Percentiles rank a stretch among this genome's conserved stretches.
These are phyloP conservation scores for Prunus mira DNA, from an alignment of 306 rosid genomes.

Conservation along the genomic window DNA sequence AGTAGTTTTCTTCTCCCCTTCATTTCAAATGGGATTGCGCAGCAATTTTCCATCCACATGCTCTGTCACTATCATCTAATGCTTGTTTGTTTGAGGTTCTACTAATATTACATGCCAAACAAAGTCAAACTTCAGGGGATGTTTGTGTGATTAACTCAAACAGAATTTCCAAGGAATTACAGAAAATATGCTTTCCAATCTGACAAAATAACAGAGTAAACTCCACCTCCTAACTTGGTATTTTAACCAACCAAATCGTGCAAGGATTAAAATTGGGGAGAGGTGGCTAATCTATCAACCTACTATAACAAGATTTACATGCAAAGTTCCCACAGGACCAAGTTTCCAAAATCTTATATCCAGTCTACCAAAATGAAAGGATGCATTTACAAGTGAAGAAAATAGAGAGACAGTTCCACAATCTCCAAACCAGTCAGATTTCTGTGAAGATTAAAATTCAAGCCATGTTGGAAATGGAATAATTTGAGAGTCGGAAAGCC, in stretches of 20 bases:
- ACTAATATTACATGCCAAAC: too few species aligned
- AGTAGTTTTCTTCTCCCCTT: too few species aligned
- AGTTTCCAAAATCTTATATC: neutral
- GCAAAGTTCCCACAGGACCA: neutral
- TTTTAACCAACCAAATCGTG: neutral
- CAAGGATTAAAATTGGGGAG: neutral
- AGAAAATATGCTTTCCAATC: too few species aligned
- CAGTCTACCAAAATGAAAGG: neutral
- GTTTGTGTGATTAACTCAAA: too few species aligned
- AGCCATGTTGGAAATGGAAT: neutral
- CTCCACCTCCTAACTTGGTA: neutral
- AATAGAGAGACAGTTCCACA: neutral
- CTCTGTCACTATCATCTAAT: too few species aligned
- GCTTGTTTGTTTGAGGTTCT: too few species aligned
- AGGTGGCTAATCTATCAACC: neutral
- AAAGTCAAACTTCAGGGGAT: too few species aligned
- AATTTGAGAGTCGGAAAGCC: neutral
- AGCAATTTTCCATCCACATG: too few species aligned
- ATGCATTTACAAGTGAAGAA: neutral
- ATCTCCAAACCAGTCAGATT: neutral
- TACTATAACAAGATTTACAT: neutral
- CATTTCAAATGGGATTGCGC: too few species aligned
- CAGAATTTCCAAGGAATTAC: too few species aligned
- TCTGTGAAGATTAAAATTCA: neutral
- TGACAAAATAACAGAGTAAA: too few species aligned